Base-by-base conservation (phyloP, 805 yeast genomes). In the Diddensiella transvaalensis region DNA sequence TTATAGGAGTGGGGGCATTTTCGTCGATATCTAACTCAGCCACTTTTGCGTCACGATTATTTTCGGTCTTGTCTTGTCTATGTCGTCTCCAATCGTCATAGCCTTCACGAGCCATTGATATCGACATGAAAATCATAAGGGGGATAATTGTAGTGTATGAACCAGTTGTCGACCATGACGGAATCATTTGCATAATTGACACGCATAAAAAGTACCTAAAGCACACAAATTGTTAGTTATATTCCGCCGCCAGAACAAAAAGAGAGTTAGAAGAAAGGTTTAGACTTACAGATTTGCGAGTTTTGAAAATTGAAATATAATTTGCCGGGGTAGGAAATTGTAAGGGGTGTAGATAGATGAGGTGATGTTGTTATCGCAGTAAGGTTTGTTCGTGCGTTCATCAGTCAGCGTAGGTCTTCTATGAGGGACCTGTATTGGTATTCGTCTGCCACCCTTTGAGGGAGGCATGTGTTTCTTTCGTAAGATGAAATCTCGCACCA, bases 121-220 rank as follows among this genome's bases (percentile, higher is more conserved):
- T 86, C 4, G 87, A 73, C 69, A 93, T 87, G 65, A 93, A 93
- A 3, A 93, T 77, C 65, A 83, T 70, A 49, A 93, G 72, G 1
- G 99, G 98, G 36, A 90, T 76, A 58, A 93, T 91, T 1, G 99
- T 93, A 2, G 98, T 93, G 62, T 81, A 88, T 10, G 89, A 85
- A 51, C 98, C 99, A 0, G 99, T 93, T 3, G 99, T 88, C 1
- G 96, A 87, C 97, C 96, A 93, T 2, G 89, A 80, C 0, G 99
- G 98, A 42, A 93, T 83, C 90, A 91, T 83, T 64, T 93, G 99
- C 72, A 93, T 72, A 52, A 93, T 85, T 2, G 98, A 90, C 15
- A 93, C 93, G 2, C 82, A 74, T 77, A 93, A 69, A 67, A 93
- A 93, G 65, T 93, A 91, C 8, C 62, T 57, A 41, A 4, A 23